phyloP scores from a whole-genome alignment of 768 basidiomycete species.

The Infundibulicybe gibba region DNA sequence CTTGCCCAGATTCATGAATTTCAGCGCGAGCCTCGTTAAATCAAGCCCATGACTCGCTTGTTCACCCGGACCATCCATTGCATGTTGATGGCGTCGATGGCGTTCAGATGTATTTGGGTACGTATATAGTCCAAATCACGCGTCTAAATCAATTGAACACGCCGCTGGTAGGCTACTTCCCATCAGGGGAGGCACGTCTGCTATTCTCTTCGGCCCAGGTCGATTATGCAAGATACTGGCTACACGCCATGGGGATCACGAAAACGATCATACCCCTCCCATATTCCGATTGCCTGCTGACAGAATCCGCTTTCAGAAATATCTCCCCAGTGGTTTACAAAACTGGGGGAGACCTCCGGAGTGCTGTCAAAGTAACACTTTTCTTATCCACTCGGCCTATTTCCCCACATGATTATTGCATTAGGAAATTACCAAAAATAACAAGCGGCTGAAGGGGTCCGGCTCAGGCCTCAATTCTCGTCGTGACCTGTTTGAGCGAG shows the following conservation, averaged over 20 bases:
- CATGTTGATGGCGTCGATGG: slow-evolving; percentile 61
- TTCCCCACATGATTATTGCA: too few relatives aligned
- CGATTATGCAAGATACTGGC: slow-evolving; percentile 83
- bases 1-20: not conserved
- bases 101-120: slow-evolving; percentile 69
- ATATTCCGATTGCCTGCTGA: slow-evolving; percentile 73
- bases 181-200: slow-evolving; percentile 72
- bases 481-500: slow-evolving; percentile 64
- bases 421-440: slow-evolving; percentile 76
- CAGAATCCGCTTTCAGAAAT: slow-evolving; percentile 49
- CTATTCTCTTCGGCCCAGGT: slow-evolving; percentile 82
- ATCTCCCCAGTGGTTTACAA: slow-evolving; percentile 57
- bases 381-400: too few relatives aligned
- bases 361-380: slow-evolving; percentile 50
- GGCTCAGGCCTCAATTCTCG: slow-evolving; percentile 51
- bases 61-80: slow-evolving; percentile 71
- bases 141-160: not conserved
- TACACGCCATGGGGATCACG: slow-evolving; percentile 71
- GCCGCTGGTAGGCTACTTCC: slow-evolving; percentile 49
- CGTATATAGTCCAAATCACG: slow-evolving; percentile 1
- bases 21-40: not conserved
- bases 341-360: slow-evolving; percentile 51
- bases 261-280: slow-evolving; percentile 65
- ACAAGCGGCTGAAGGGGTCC: slow-evolving; percentile 69
- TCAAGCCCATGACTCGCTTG: slow-evolving; percentile 61